Conservation (phyloP, 2,329 filamentous ascomycete species). For the Claviceps purpurea region DNA sequence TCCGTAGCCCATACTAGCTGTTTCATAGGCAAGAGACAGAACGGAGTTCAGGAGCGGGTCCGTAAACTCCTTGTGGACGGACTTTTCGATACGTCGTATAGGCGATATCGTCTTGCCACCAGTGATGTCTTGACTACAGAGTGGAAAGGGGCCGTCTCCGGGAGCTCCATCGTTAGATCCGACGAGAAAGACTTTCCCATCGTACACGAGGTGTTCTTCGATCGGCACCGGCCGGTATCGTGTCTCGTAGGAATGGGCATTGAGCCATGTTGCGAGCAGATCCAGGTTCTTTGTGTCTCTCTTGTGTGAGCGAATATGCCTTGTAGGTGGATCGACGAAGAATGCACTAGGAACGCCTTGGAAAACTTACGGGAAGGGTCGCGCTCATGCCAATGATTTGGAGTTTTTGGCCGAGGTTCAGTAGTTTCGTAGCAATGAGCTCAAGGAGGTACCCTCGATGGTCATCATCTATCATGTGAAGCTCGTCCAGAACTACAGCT, state of each 20-base stretch:
- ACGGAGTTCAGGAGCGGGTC: constrained; percentile 58
- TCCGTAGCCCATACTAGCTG: constrained; percentile 53
- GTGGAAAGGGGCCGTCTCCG: constrained; percentile 42
- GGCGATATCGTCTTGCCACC: constrained; percentile 23
- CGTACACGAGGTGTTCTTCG: constrained; percentile 60
- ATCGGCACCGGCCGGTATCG: constrained; percentile 63
- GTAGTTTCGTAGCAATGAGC: constrained; percentile 57
- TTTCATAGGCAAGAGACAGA: constrained; percentile 55
- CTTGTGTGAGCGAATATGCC: background rate
- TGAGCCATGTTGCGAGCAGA: constrained; percentile 55
- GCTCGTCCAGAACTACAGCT: constrained; percentile 59
- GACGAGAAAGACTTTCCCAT: constrained; percentile 52
- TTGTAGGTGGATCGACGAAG: background rate
- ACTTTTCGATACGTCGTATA: constrained; percentile 37
- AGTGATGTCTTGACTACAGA: constrained; percentile 23
- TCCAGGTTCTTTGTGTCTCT: constrained; percentile 45
- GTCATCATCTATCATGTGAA: constrained; percentile 74
- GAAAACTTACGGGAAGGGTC: constrained; percentile 48
- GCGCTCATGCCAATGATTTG: constrained; percentile 74
- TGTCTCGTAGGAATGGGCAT: constrained; percentile 58
- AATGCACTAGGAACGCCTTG: background rate
- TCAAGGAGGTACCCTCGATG: constrained; percentile 64
- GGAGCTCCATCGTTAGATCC: constrained; percentile 36
- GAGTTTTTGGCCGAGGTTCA: constrained; percentile 52
- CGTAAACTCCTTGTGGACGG: constrained; percentile 45